These are phyloP conservation scores for Aspergillus ruber DNA, from an alignment of 2,329 filamentous ascomycete species.

Conservation along the genomic window DNA sequence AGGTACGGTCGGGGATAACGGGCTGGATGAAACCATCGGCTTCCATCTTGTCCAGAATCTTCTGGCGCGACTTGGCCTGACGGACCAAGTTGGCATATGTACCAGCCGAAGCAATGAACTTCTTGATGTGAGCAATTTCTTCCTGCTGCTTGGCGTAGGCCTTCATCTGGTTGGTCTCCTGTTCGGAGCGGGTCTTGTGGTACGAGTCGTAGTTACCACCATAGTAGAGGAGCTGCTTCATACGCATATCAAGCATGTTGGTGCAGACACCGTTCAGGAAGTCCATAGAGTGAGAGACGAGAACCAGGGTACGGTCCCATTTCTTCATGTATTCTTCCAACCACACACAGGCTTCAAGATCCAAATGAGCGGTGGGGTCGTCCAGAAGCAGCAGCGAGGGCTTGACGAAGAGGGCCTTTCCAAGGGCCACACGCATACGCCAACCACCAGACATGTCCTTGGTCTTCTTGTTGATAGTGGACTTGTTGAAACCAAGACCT, in stretches of 20 bases:
- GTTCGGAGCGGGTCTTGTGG: slow-evolving; percentile 85
- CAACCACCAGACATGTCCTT: slow-evolving; percentile 99
- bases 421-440: slow-evolving; percentile 98
- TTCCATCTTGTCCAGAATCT: slow-evolving; percentile 99
- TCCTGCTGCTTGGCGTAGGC: slow-evolving; percentile 99
- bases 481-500: slow-evolving; percentile 98
- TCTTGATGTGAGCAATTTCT: slow-evolving; percentile 99
- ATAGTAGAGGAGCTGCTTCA: slow-evolving; percentile 86
- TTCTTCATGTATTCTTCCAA: slow-evolving; percentile 99
- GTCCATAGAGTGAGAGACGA: slow-evolving; percentile 97
- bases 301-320: slow-evolving; percentile 93
- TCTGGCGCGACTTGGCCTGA: slow-evolving; percentile 98
- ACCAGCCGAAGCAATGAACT: slow-evolving; percentile 99
- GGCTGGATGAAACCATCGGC: slow-evolving; percentile 97
- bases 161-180: slow-evolving; percentile 98
- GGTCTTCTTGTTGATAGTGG: slow-evolving; percentile 96
- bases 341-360: slow-evolving; percentile 99
- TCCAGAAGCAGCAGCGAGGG: slow-evolving; percentile 92
- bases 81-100: slow-evolving; percentile 98
- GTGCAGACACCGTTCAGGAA: slow-evolving; percentile 98
- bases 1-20: slow-evolving; percentile 75
- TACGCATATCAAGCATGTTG: slow-evolving; percentile 97
- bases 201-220: slow-evolving; percentile 99
- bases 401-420: slow-evolving; percentile 97
- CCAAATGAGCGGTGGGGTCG: slow-evolving; percentile 97